Base-by-base conservation (phyloP, 2,329 filamentous ascomycete genomes). In the Harringtonia lauricola region DNA sequence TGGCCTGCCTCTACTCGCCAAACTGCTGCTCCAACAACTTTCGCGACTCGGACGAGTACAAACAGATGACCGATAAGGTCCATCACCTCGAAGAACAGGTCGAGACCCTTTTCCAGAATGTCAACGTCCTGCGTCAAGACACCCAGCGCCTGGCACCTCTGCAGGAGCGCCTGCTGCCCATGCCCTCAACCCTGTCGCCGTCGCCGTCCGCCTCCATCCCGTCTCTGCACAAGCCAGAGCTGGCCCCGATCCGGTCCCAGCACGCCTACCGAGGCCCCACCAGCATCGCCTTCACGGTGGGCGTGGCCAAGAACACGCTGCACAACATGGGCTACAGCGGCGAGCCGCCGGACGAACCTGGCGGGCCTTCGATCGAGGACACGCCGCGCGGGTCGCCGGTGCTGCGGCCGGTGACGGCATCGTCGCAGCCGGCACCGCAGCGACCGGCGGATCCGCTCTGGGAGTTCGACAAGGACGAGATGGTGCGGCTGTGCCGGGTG, bases 241-340 rank as follows among this genome's bases (percentile, higher is more conserved):
- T 67, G 24, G 57, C 68, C 3, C 71, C 71, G 49, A 63, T 65
- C 57, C 76, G 66, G 4, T 49, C 55, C 50, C 76, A 74, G 46
- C 76, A 79, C 4, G 73, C 76, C 21, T 95, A 92, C 57, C 81
- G 85, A 45, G 50, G 50, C 1, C 86, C 87, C 1, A 95, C 87
- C 1, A 94, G 86, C 62, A 83, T 80, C 38, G 79, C 82, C 2
- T 95, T 89, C 62, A 89, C 83, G 51, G 75, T 95, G 26, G 85
- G 90, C 50, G 81, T 95, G 14, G 88, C 89, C 30, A 89, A 87
- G 59, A 86, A 77, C 42, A 94, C 88, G 40, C 71, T 95, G 31
- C 83, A 88, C 56, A 89, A 81, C 47, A 94, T 95, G 85, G 88
- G 88, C 4, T 92, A 94, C 56, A 80, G 78, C 24, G 75, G 71